phyloP scores from a whole-genome alignment of 106 monocot genomes.

The Alisma plantagoaquatica region DNA sequence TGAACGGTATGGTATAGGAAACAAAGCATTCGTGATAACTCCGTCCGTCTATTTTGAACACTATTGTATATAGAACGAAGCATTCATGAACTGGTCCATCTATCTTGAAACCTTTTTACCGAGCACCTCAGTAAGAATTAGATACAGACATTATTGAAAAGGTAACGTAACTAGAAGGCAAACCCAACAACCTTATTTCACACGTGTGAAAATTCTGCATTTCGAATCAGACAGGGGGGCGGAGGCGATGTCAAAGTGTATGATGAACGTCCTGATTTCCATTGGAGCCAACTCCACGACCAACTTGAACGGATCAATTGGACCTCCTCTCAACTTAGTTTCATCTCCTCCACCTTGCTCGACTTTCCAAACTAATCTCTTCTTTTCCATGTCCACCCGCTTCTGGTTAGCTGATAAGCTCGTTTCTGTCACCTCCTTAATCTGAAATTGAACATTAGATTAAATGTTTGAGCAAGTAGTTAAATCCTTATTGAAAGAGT shows the following conservation, averaged over 20 bases:
- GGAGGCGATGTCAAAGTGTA: conserved; percentile 22
- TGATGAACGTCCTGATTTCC: conserved; percentile 80
- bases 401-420: conserved; percentile 83
- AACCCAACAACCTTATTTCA: too few species aligned
- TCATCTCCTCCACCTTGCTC: conserved; percentile 27
- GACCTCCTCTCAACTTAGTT: conserved; percentile 32
- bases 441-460: conserved; percentile 25
- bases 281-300: conserved; percentile 80
- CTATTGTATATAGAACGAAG: too few species aligned
- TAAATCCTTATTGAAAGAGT: background rate
- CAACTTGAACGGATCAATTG: conserved; percentile 50
- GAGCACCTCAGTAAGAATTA: too few species aligned
- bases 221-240: background rate
- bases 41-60: too few species aligned
- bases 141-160: too few species aligned
- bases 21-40: too few species aligned
- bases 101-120: too few species aligned
- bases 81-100: too few species aligned
- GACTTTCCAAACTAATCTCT: conserved; percentile 65
- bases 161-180: too few species aligned
- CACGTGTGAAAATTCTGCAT: background rate
- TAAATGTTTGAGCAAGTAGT: background rate
- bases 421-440: conserved; percentile 58
- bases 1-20: too few species aligned
- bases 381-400: conserved; percentile 69